phyloP scores from a whole-genome alignment of 352 stramenopile genomes.

The Globisporangium rhizosaccharum region DNA sequence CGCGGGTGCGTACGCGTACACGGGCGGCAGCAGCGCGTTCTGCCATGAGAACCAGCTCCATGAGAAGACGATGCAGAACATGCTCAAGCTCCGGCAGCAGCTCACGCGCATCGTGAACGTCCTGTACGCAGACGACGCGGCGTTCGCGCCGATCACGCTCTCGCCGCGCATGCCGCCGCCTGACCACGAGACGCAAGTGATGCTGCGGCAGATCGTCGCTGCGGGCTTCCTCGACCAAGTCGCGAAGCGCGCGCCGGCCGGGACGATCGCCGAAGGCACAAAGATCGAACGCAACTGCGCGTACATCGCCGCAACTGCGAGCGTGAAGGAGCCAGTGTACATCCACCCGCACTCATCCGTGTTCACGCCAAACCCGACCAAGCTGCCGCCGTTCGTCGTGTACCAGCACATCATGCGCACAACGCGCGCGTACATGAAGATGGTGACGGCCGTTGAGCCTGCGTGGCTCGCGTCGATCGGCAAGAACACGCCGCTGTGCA shows the following conservation, averaged over 20 bases:
- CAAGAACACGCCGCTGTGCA: conserved; percentile 67
- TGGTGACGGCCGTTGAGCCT: conserved; percentile 95
- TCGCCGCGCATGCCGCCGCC: conserved; percentile 67
- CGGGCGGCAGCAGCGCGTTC: conserved; percentile 52
- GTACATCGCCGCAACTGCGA: conserved; percentile 53
- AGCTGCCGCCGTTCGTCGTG: conserved; percentile 67
- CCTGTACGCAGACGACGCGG: conserved; percentile 33
- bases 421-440: conserved; percentile 93
- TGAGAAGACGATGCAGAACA: conserved; percentile 87
- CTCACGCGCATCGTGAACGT: conserved; percentile 80
- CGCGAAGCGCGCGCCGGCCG: conserved; percentile 58
- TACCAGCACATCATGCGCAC: conserved; percentile 79
- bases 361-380: conserved; percentile 63
- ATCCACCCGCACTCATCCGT: conserved; percentile 82
- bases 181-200: conserved; percentile 43
- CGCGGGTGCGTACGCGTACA: conserved; percentile 72
- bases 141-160: conserved; percentile 35
- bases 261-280: conserved; percentile 68
- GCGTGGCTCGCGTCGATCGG: conserved; percentile 93
- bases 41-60: conserved; percentile 76
- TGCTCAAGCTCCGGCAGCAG: conserved; percentile 81
- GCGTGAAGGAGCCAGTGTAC: conserved; percentile 70
- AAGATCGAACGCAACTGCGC: conserved; percentile 84
- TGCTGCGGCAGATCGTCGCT: conserved; percentile 72
- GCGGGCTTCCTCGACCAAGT: conserved; percentile 82